These are phyloP conservation scores for Botrytis medusae DNA, from an alignment of 2,329 filamentous ascomycete genomes.

Conservation along the genomic window DNA sequence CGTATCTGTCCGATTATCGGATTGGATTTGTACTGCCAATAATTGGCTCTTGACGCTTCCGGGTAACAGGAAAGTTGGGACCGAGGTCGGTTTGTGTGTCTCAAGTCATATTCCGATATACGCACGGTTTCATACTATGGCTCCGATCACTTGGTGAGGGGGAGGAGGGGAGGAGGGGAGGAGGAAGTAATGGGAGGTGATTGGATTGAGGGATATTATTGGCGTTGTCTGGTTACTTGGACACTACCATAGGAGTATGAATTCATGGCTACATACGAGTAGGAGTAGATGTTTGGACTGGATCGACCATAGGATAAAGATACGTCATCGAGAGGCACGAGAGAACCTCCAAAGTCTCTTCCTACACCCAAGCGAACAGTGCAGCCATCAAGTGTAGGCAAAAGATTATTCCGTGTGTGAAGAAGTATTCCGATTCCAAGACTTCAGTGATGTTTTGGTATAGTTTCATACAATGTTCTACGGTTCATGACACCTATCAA, in stretches of 20 bases:
- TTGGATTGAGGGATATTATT: neutral
- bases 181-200: no score
- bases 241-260: neutral
- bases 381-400: neutral
- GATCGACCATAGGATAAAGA: neutral
- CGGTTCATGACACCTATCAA: neutral
- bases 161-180: neutral
- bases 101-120: neutral
- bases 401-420: neutral
- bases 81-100: neutral
- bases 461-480: neutral
- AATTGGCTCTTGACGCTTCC: neutral
- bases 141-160: neutral
- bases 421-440: neutral
- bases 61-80: slow-evolving; percentile 4
- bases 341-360: neutral
- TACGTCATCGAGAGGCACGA: neutral
- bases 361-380: neutral
- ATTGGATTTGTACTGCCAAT: neutral
- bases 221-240: neutral
- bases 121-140: neutral
- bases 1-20: slow-evolving; percentile 3
- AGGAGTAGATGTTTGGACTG: neutral
- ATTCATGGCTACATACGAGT: neutral
- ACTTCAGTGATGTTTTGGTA: neutral